Evolutionary conservation across 192 early-diverging fungal genomes (phyloP).

Genomic region (Coemansia sp.): DNA sequence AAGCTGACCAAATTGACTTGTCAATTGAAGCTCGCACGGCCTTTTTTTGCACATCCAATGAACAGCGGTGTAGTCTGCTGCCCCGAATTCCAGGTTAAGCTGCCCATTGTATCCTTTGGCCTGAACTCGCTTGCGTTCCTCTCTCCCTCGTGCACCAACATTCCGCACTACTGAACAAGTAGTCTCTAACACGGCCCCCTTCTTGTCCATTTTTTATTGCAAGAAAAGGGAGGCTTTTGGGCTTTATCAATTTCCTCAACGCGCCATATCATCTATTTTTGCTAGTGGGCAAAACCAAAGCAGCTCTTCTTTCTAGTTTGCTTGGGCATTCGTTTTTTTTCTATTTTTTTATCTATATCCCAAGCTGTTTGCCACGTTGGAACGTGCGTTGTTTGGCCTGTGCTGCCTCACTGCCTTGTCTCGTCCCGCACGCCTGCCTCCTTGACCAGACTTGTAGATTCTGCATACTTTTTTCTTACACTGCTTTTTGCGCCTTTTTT

Average conservation of each 20-base stretch:
- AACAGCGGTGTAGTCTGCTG: conserved; percentile 46
- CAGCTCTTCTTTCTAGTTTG: background rate
- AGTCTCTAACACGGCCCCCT: no score
- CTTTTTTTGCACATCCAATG: conserved; percentile 32
- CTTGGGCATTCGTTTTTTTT: background rate
- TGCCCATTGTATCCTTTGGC: conserved; percentile 44
- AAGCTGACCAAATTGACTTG: background rate
- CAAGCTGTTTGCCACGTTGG: background rate
- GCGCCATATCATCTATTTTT: background rate
- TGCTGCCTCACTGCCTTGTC: conserved; percentile 1
- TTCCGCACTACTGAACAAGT: conserved; percentile 5
- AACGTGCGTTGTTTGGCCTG: conserved; percentile 3
- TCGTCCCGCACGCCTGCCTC: conserved; percentile 3
- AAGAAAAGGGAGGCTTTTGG: background rate
- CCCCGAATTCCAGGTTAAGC: conserved; percentile 37
- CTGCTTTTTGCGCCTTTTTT: no score
- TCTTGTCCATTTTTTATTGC: no score
- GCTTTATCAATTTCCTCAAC: background rate
- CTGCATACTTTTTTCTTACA: background rate
- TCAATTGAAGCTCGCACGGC: background rate
- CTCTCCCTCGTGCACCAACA: conserved; percentile 38
- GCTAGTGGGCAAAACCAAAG: background rate
- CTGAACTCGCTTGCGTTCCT: conserved; percentile 48
- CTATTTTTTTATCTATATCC: background rate
- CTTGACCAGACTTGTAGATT: background rate